These are phyloP conservation scores for Tolypocladium album DNA, from an alignment of 2,329 filamentous ascomycete genomes.

Conservation along the genomic window DNA sequence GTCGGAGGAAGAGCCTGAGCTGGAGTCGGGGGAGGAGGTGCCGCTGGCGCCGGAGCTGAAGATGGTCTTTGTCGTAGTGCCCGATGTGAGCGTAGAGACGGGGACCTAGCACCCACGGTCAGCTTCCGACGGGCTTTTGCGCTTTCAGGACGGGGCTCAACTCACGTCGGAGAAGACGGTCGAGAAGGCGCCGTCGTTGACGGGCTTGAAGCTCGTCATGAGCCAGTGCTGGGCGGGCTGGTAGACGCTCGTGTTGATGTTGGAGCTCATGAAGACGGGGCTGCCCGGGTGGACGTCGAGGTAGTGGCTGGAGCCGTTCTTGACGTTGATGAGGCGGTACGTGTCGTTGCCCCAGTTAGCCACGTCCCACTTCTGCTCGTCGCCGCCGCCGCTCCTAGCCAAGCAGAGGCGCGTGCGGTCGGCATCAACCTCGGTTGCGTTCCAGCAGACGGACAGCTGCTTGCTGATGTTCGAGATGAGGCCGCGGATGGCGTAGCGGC, in stretches of 20 bases:
- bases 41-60: too few relatives aligned
- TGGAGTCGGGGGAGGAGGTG: not conserved
- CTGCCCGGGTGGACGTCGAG: slow-evolving; percentile 21
- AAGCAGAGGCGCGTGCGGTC: slow-evolving; percentile 19
- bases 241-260: slow-evolving; percentile 9
- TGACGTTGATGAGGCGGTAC: slow-evolving; percentile 18
- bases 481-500: slow-evolving; percentile 20
- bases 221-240: slow-evolving; percentile 23
- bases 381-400: slow-evolving; percentile 10
- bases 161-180: slow-evolving; percentile 18
- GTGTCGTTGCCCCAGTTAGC: slow-evolving; percentile 16
- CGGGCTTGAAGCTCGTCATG: slow-evolving; percentile 16
- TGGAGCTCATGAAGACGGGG: slow-evolving; percentile 18
- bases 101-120: not conserved
- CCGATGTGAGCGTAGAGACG: not conserved
- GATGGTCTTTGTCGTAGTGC: too few relatives aligned
- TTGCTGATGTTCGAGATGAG: slow-evolving; percentile 13
- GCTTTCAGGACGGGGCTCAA: not conserved
- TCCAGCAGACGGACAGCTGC: slow-evolving; percentile 20
- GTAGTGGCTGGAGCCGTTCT: slow-evolving; percentile 19
- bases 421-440: slow-evolving; percentile 10
- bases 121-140: not conserved
- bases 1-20: slow-evolving; percentile 1
- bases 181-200: slow-evolving; percentile 21
- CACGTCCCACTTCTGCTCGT: slow-evolving; percentile 23